Percentiles rank a stretch among this genome's conserved stretches.
Conservation (phyloP, 768 basidiomycete genomes). For the Paxillus rubicundulus region DNA sequence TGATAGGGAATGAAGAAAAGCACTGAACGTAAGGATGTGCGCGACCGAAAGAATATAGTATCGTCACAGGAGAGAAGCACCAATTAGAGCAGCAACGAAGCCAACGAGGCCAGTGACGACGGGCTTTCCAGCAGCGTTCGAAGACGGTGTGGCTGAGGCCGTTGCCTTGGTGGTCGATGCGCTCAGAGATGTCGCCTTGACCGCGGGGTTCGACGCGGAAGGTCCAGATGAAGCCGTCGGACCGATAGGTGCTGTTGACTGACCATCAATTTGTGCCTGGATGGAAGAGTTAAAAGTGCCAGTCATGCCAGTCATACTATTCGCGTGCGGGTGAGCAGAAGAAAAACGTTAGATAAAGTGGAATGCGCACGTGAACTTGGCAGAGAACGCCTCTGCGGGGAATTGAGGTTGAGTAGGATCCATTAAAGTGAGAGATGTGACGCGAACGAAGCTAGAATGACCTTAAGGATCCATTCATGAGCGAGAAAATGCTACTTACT, state of each 20-base stretch:
- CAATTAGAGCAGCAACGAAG: slow-evolving; percentile 19
- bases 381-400: slow-evolving; percentile 71
- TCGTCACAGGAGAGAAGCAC: slow-evolving; percentile 21
- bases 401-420: slow-evolving; percentile 52
- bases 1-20: background rate
- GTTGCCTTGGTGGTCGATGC: background rate
- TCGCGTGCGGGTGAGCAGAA: background rate
- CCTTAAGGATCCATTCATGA: background rate
- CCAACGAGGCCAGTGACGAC: slow-evolving; percentile 23
- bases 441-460: slow-evolving; percentile 66
- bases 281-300: slow-evolving; percentile 61
- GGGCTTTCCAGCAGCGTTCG: slow-evolving; percentile 24
- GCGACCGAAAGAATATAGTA: background rate
- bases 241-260: slow-evolving; percentile 56
- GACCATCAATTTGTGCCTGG: slow-evolving; percentile 58
- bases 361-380: slow-evolving; percentile 65
- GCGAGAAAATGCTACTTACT: slow-evolving; percentile 40
- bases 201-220: background rate
- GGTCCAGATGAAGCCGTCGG: slow-evolving; percentile 20
- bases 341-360: background rate
- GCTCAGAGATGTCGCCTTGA: background rate
- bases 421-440: slow-evolving; percentile 57
- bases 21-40: background rate
- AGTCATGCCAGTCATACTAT: slow-evolving; percentile 65
- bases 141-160: slow-evolving; percentile 1